A percentile compares a stretch with the other conserved stretches of the same genome.
Evolutionary conservation across 2,329 filamentous ascomycete species (phyloP).

Genomic region (Phoma sp.): DNA sequence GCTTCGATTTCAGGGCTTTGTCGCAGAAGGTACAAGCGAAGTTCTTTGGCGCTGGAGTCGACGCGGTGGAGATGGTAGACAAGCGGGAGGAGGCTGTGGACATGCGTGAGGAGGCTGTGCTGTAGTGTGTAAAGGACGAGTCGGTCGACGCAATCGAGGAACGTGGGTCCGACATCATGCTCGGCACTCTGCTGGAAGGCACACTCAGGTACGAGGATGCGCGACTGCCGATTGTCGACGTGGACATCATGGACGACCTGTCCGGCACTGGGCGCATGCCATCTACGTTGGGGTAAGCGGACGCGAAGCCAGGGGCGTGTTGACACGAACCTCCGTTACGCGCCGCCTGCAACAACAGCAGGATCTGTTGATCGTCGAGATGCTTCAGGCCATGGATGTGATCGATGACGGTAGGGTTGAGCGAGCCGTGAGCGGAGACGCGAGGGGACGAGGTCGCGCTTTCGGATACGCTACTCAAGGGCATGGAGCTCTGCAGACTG

Average conservation of each 20-base stretch:
- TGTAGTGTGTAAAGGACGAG: conserved; percentile 47
- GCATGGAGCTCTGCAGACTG: conserved; percentile 46
- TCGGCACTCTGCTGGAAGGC: conserved; percentile 47
- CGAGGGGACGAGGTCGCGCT: conserved; percentile 46
- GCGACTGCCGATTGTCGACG: conserved; percentile 45
- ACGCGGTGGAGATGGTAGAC: conserved; percentile 44
- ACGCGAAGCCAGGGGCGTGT: conserved; percentile 13
- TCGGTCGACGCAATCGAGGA: conserved; percentile 49
- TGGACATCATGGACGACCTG: conserved; percentile 41
- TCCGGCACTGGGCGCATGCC: conserved; percentile 45
- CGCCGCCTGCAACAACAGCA: conserved; percentile 46
- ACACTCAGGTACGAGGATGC: conserved; percentile 47
- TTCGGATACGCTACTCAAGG: conserved; percentile 45
- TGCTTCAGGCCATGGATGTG: conserved; percentile 51
- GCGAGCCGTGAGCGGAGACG: conserved; percentile 39
- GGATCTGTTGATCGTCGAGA: conserved; percentile 49
- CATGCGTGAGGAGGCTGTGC: conserved; percentile 45
- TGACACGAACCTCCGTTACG: conserved; percentile 46
- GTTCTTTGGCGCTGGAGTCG: conserved; percentile 45
- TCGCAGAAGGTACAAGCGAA: conserved; percentile 60
- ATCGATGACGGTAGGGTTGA: conserved; percentile 47
- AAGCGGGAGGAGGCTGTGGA: conserved; percentile 48
- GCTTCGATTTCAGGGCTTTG: conserved; percentile 71
- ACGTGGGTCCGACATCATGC: conserved; percentile 46
- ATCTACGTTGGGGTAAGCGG: conserved; percentile 38